phyloP scores from a whole-genome alignment of 2,329 filamentous ascomycete species.

The Ophiostoma triangulosporum region DNA sequence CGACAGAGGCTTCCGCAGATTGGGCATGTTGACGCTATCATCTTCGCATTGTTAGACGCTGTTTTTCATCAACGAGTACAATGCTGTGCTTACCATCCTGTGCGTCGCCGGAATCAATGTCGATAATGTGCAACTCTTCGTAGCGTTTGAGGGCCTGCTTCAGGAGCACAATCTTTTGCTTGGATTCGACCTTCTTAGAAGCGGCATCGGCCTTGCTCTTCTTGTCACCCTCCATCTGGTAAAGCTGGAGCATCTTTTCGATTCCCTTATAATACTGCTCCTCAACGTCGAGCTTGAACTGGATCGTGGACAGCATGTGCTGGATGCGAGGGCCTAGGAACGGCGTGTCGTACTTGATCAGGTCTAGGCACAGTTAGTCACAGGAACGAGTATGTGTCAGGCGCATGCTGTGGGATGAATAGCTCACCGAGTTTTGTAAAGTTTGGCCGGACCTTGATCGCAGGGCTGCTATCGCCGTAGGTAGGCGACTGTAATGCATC shows the following conservation, averaged over 20 bases:
- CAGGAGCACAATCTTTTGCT: conserved; percentile 90
- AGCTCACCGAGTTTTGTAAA: conserved; percentile 86
- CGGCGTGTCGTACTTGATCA: conserved; percentile 96
- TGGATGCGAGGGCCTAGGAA: conserved; percentile 95
- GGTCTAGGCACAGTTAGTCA: conserved; percentile 41
- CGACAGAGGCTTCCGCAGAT: conserved; percentile 88
- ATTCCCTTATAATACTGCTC: conserved; percentile 98
- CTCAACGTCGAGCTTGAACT: conserved; percentile 97
- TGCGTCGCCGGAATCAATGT: conserved; percentile 66
- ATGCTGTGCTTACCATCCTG: conserved; percentile 54
- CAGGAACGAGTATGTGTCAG: neutral
- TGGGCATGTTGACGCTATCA: conserved; percentile 91
- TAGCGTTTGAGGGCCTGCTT: conserved; percentile 96
- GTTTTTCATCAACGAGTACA: neutral
- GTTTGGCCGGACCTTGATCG: conserved; percentile 66
- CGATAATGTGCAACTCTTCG: conserved; percentile 91
- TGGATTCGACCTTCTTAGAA: conserved; percentile 80
- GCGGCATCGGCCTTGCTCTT: conserved; percentile 93
- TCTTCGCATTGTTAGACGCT: conserved; percentile 36
- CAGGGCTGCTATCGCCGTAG: conserved; percentile 20
- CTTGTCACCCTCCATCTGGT: conserved; percentile 91
- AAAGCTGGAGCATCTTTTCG: conserved; percentile 97
- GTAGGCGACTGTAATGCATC: conserved; percentile 5
- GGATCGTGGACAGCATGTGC: conserved; percentile 95
- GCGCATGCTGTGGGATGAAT: neutral